These are phyloP conservation scores for Viola odorata DNA, from an alignment of 345 rosid genomes.

Conservation along the genomic window DNA sequence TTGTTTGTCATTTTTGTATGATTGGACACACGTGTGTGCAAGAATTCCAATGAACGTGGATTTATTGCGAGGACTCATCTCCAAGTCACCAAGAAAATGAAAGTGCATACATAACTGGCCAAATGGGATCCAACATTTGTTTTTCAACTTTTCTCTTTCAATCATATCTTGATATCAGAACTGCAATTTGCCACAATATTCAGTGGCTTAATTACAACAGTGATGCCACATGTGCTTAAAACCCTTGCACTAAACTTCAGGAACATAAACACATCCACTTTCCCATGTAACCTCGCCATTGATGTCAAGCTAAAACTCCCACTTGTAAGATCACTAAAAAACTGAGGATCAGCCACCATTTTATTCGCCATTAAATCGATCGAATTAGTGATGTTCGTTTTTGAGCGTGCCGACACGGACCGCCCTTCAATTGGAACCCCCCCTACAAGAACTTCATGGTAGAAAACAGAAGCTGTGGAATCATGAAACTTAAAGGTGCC, in stretches of 20 bases:
- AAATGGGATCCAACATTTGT: too few relatives aligned
- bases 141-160: not conserved
- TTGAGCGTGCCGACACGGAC: conserved; percentile 21
- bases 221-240: conserved; percentile 21
- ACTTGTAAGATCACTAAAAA: conserved; percentile 22
- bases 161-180: conserved; percentile 28
- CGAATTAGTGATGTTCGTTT: conserved; percentile 26
- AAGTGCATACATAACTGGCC: too few relatives aligned
- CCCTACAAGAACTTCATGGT: conserved; percentile 19
- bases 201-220: conserved; percentile 13
- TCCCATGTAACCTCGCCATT: conserved; percentile 30
- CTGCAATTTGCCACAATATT: conserved; percentile 16
- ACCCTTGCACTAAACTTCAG: conserved; percentile 27
- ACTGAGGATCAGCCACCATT: conserved; percentile 17
- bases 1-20: too few relatives aligned
- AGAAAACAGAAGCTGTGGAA: conserved; percentile 22
- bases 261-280: conserved; percentile 23
- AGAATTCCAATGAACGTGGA: too few relatives aligned
- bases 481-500: conserved; percentile 35
- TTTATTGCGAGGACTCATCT: too few relatives aligned
- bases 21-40: too few relatives aligned
- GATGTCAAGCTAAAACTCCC: conserved; percentile 36
- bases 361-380: conserved; percentile 23
- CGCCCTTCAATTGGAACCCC: conserved; percentile 18
- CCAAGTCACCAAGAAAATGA: too few relatives aligned